phyloP scores from a whole-genome alignment of 192 early-diverging fungal genomes.

The Paraglomus occultum region DNA sequence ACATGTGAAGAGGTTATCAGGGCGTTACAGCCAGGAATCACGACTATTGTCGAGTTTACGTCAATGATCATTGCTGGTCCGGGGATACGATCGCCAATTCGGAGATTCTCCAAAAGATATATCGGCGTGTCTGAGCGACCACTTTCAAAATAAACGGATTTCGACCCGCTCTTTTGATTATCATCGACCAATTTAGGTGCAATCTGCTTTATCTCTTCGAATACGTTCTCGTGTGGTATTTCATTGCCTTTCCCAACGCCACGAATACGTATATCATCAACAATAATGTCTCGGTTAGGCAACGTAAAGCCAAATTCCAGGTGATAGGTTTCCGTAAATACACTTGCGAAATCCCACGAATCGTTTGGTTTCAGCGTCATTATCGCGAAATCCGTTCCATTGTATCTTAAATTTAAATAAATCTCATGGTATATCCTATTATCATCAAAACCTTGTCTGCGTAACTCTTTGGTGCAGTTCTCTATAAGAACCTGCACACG shows the following conservation, averaged over 20 bases:
- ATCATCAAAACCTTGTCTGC: slow-evolving; percentile 67
- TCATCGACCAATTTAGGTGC: slow-evolving; percentile 26
- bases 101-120: slow-evolving; percentile 61
- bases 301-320: slow-evolving; percentile 97
- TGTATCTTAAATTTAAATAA: slow-evolving; percentile 87
- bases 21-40: slow-evolving; percentile 79
- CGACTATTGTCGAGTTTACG: slow-evolving; percentile 79
- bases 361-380: slow-evolving; percentile 76
- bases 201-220: slow-evolving; percentile 39
- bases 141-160: slow-evolving; percentile 74
- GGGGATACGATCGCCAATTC: slow-evolving; percentile 61
- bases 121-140: slow-evolving; percentile 72
- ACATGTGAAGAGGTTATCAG: slow-evolving; percentile 70
- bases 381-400: slow-evolving; percentile 89
- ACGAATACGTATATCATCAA: slow-evolving; percentile 93
- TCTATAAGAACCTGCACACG: slow-evolving; percentile 50
- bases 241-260: slow-evolving; percentile 64
- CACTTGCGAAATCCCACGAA: slow-evolving; percentile 60
- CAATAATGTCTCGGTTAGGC: slow-evolving; percentile 72
- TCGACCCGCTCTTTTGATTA: slow-evolving; percentile 40
- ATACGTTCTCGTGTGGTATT: slow-evolving; percentile 35
- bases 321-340: slow-evolving; percentile 76
- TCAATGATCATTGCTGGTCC: slow-evolving; percentile 95
- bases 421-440: slow-evolving; percentile 55
- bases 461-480: slow-evolving; percentile 52